Evolutionary conservation across 2,329 filamentous ascomycete species (phyloP).

Genomic region (Talaromyces funiculosus): DNA sequence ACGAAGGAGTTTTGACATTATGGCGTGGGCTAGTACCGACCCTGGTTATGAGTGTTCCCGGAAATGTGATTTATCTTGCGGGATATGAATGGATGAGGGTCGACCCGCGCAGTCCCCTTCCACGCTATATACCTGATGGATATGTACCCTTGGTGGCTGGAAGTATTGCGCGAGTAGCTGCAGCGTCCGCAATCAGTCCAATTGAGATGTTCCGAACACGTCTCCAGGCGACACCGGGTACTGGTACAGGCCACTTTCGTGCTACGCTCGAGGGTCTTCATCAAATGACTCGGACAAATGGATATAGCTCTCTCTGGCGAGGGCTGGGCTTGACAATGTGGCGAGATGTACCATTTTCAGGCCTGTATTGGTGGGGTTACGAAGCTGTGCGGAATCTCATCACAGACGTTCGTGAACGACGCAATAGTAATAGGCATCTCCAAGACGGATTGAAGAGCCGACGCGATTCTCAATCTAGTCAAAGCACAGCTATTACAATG

Average conservation of each 20-base stretch:
- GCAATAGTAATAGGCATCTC: neutral
- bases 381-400: slow-evolving; percentile 71
- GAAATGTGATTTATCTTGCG: slow-evolving; percentile 97
- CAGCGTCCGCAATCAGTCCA: slow-evolving; percentile 77
- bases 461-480: slow-evolving; percentile 44
- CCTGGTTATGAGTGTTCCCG: slow-evolving; percentile 85
- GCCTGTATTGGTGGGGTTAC: slow-evolving; percentile 97
- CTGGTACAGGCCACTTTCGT: slow-evolving; percentile 62
- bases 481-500: slow-evolving; percentile 72
- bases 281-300: slow-evolving; percentile 71
- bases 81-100: slow-evolving; percentile 92
- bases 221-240: slow-evolving; percentile 68
- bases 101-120: slow-evolving; percentile 66
- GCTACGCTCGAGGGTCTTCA: slow-evolving; percentile 71
- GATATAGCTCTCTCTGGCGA: slow-evolving; percentile 80
- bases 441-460: slow-evolving; percentile 30
- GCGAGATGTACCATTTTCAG: slow-evolving; percentile 96
- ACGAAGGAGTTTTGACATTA: slow-evolving; percentile 79
- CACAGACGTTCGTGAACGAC: slow-evolving; percentile 57
- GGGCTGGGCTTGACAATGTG: slow-evolving; percentile 87
- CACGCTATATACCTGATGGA: slow-evolving; percentile 56
- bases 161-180: slow-evolving; percentile 68
- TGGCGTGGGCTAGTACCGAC: slow-evolving; percentile 96
- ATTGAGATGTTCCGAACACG: slow-evolving; percentile 92
- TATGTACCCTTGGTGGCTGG: slow-evolving; percentile 79